Evolutionary conservation across 2,329 filamentous ascomycete species (phyloP).

Genomic region (Pseudogymnoascus sp.): DNA sequence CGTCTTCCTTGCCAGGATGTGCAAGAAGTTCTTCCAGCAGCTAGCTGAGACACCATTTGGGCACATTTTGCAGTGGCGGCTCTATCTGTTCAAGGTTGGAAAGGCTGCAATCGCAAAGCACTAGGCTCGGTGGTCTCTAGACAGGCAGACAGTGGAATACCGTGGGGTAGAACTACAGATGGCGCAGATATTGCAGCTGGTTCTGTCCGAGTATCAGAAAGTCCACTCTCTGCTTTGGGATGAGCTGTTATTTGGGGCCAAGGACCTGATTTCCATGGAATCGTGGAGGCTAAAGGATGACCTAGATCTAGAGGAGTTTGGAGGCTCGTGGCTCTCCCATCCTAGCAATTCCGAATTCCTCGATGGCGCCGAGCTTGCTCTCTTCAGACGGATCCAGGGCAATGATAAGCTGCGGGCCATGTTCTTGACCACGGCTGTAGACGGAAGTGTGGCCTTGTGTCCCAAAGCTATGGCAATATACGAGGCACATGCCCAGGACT

Average conservation of each 20-base stretch:
- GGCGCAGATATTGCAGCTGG: conserved; percentile 9
- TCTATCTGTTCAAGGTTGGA: background rate
- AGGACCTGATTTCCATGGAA: conserved; percentile 10
- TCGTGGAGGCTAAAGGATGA: conserved; percentile 14
- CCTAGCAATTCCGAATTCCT: conserved; percentile 14
- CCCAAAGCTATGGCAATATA: conserved; percentile 12
- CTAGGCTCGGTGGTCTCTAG: conserved; percentile 11
- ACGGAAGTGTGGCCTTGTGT: conserved; percentile 8
- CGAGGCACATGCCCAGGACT: conserved; percentile 11
- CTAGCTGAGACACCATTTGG: conserved; percentile 13
- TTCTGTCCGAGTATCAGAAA: conserved; percentile 12
- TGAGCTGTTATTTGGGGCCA: conserved; percentile 9
- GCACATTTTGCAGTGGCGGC: conserved; percentile 5
- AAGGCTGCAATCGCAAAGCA: conserved; percentile 10
- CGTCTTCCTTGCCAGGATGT: conserved; percentile 13
- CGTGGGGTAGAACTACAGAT: conserved; percentile 11
- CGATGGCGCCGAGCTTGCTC: conserved; percentile 5
- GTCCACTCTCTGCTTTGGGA: conserved; percentile 8
- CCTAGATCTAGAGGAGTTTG: conserved; percentile 13
- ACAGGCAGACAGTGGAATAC: conserved; percentile 13
- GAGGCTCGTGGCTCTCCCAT: conserved; percentile 11
- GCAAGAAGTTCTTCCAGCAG: conserved; percentile 14
- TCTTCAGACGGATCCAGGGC: conserved; percentile 11
- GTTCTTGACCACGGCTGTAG: conserved; percentile 11
- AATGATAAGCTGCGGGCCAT: conserved; percentile 10